Conservation (phyloP, 2,329 filamentous ascomycete species). For the Bertia moriformis region DNA sequence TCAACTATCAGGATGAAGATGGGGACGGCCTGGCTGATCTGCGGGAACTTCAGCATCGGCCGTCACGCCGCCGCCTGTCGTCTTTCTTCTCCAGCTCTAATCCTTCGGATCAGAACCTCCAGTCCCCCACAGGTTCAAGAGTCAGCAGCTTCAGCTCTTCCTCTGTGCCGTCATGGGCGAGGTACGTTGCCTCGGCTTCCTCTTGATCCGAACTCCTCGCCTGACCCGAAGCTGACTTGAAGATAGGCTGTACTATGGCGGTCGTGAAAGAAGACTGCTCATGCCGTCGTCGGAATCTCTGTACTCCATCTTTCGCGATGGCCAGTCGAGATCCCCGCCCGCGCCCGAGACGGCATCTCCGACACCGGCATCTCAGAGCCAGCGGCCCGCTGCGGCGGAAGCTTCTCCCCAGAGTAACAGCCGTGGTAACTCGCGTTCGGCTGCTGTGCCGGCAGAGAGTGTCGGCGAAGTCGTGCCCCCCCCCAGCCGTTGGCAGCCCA, state of each 20-base stretch:
- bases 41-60: conserved; percentile 31
- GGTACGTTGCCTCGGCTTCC: too few species aligned
- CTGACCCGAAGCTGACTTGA: conserved; percentile 7
- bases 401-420: conserved; percentile 6
- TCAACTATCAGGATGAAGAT: conserved; percentile 47
- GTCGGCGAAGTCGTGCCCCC: conserved; percentile 10
- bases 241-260: conserved; percentile 57
- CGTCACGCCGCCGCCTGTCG: conserved; percentile 37
- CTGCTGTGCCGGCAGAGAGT: conserved; percentile 27
- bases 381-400: conserved; percentile 5
- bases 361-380: conserved; percentile 12
- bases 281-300: conserved; percentile 23
- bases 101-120: conserved; percentile 33
- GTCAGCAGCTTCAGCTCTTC: conserved; percentile 27
- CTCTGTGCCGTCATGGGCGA: conserved; percentile 38
- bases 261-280: conserved; percentile 40
- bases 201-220: conserved; percentile 4
- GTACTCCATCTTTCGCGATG: conserved; percentile 24
- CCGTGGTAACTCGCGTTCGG: conserved; percentile 17
- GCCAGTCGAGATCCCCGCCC: conserved; percentile 34
- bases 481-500: conserved; percentile 13
- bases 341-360: conserved; percentile 25
- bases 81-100: conserved; percentile 28
- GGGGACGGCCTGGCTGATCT: conserved; percentile 50
- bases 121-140: conserved; percentile 32